A percentile compares a stretch with the other conserved stretches of the same genome.
Conservation (phyloP, 2,329 filamentous ascomycete genomes). For the Pestalotiopsis fici region DNA sequence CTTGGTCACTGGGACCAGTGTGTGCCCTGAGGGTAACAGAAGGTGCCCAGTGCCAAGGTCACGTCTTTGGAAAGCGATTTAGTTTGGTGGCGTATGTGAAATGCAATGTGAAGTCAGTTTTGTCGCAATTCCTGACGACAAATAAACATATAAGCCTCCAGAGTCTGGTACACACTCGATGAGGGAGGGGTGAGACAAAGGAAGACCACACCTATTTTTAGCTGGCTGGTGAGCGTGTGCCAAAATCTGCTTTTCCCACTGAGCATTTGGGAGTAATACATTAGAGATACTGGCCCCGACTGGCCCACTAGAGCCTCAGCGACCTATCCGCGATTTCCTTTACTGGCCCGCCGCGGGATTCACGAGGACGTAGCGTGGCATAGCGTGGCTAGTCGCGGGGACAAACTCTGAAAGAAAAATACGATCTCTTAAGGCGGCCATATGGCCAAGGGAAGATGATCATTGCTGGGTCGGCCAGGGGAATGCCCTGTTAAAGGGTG, state of each 20-base stretch:
- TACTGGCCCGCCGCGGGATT: not conserved
- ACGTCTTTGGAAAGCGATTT: not conserved
- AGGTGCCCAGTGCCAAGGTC: not conserved
- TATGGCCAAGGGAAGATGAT: not conserved
- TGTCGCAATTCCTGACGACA: not conserved
- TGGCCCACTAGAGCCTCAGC: no score
- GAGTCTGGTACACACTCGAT: not conserved
- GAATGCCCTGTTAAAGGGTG: not conserved
- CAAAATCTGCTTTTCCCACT: no score
- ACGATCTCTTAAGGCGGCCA: not conserved
- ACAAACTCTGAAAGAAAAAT: not conserved
- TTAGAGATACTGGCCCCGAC: no score
- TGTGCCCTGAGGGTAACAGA: not conserved
- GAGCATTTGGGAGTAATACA: no score
- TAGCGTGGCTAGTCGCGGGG: no score
- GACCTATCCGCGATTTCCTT: not conserved
- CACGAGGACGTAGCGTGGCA: no score
- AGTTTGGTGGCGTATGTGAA: not conserved
- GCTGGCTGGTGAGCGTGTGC: not conserved
- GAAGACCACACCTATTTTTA: not conserved
- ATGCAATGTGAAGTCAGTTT: not conserved
- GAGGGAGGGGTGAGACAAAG: not conserved
- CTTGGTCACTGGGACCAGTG: not conserved
- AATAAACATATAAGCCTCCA: not conserved
- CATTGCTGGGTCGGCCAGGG: constrained; percentile 12